phyloP scores from a whole-genome alignment of 805 yeast species.

The Lachancea fermentati region DNA sequence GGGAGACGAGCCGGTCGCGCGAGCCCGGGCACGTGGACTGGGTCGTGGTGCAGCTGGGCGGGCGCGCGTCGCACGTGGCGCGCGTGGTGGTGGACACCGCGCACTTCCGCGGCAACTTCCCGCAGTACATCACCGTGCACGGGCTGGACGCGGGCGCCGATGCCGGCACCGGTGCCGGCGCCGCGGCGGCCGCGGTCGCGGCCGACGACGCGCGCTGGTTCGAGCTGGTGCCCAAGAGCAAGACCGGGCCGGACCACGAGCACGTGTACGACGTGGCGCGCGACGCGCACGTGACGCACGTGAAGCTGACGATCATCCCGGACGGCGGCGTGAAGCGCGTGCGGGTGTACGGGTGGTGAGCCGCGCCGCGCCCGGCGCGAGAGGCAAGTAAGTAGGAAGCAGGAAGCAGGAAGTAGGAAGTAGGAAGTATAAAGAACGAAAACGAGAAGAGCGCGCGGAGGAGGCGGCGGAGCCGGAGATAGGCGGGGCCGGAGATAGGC shows the following conservation, averaged over 20 bases:
- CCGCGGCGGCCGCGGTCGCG: conserved; percentile 36
- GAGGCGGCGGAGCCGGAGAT: too few relatives aligned
- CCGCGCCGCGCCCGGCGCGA: background rate
- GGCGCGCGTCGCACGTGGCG: conserved; percentile 45
- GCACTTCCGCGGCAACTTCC: conserved; percentile 91
- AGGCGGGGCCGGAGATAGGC: too few relatives aligned
- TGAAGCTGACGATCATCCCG: conserved; percentile 78
- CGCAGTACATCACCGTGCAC: conserved; percentile 69
- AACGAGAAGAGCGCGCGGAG: background rate
- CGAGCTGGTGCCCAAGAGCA: conserved; percentile 55
- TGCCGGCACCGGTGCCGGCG: conserved; percentile 5
- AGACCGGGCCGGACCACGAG: conserved; percentile 80
- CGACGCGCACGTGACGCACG: conserved; percentile 52
- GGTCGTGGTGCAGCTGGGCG: conserved; percentile 80
- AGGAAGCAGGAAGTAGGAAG: too few relatives aligned
- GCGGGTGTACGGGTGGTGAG: conserved; percentile 60
- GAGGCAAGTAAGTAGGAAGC: too few relatives aligned
- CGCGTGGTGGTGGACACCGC: conserved; percentile 82
- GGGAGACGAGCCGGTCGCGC: conserved; percentile 95
- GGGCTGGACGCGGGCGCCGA: conserved; percentile 40
- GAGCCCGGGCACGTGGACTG: conserved; percentile 82
- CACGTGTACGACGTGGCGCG: conserved; percentile 45
- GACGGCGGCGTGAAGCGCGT: conserved; percentile 96
- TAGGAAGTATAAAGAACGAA: too few relatives aligned
- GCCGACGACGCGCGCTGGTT: conserved; percentile 52